Base-by-base conservation (phyloP, 2,329 filamentous ascomycete genomes). In the Exophiala dermatitidis region DNA sequence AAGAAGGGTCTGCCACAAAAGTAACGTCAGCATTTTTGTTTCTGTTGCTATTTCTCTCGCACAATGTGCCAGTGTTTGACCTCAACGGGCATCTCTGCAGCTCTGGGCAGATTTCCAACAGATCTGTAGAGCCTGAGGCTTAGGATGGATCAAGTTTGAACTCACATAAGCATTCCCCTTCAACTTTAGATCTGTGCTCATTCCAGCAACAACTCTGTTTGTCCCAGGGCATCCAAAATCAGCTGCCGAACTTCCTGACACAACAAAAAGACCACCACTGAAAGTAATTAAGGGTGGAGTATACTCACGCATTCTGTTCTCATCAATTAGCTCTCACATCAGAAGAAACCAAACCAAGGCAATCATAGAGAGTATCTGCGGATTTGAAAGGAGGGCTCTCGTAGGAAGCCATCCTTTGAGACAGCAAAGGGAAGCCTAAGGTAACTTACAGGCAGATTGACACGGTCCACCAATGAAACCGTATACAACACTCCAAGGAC, bases 121-220 rank as follows among this genome's bases (percentile, higher is more conserved):
- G 19, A 19, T 19, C 19, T 19, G 19, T 19, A 19, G 19, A 19
- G 19, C 19, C 19, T 19, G 19, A 19, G 19, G 19, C 19, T 19
- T 19, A 19, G 19, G 19, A 19, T 19, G 19, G 2, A 19, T 19
- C 19, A 19, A 19, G 19, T 30, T n/a, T 28, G 10, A 19, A 32
- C 50, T 47, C 45, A 53, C 50, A 41, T 53, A 53, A 9, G 50
- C 50, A 48, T 53, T 53, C 3, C 50, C 50, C 29, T 48, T 29
- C 12, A 53, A 44, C n/a, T 48, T 29, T 10, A 53, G 50, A 29
- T 36, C 45, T 8, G 4, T 36, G 6, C 44, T 37, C 50, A 53
- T 53, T n/a, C 50, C 50, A 29, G 50, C 50, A 5, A 53, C 50
- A 32, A 30, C 32, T 5, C 50, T 53, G 12, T 28, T 38, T 8